Evolutionary conservation across 768 basidiomycete genomes (phyloP).

Genomic region (Cubamyces sp.): DNA sequence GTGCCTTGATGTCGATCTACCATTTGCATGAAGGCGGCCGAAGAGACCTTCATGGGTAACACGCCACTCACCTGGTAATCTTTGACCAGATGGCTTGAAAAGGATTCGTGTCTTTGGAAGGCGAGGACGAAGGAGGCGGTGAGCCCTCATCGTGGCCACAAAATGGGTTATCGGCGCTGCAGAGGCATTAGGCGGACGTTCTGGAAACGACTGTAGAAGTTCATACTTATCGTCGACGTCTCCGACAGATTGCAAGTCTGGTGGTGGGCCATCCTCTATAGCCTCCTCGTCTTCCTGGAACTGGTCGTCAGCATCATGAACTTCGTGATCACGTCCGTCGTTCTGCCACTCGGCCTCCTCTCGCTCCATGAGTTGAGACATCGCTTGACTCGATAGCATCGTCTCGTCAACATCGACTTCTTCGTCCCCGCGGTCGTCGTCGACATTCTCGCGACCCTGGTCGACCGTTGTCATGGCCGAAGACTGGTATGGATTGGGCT

Average conservation of each 20-base stretch:
- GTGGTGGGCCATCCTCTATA: conserved; percentile 38
- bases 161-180: neutral
- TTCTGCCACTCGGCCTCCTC: conserved; percentile 34
- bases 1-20: conserved; percentile 13
- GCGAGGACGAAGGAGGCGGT: conserved; percentile 6
- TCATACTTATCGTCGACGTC: conserved; percentile 12
- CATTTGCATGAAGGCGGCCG: no score
- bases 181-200: neutral
- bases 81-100: conserved; percentile 28
- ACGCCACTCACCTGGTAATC: conserved; percentile 14
- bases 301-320: conserved; percentile 29
- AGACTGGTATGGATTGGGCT: conserved; percentile 30
- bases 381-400: conserved; percentile 54
- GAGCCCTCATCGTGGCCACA: neutral
- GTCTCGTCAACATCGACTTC: conserved; percentile 59
- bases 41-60: no score
- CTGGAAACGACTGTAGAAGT: neutral
- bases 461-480: neutral
- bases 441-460: neutral
- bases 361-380: conserved; percentile 43
- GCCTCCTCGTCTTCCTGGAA: conserved; percentile 38
- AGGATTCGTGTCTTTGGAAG: conserved; percentile 15
- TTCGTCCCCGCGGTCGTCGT: conserved; percentile 8
- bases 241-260: conserved; percentile 22
- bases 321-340: conserved; percentile 32